These are phyloP conservation scores for Starmerella kuoi DNA, from an alignment of 805 yeast species.

Conservation along the genomic window DNA sequence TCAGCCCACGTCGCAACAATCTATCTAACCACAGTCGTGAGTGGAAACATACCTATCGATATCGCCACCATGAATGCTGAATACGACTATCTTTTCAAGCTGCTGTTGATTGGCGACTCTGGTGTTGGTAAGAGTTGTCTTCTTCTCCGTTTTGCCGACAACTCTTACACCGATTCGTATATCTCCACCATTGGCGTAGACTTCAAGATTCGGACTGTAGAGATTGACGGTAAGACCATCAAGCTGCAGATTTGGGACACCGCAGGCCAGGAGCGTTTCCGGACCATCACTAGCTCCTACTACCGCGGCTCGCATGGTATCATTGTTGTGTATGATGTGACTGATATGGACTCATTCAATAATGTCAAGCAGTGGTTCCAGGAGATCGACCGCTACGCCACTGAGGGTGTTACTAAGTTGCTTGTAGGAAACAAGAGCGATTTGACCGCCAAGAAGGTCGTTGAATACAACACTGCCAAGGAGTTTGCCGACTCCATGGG, in stretches of 20 bases:
- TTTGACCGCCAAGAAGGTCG: conserved; percentile 83
- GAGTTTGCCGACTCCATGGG: conserved; percentile 94
- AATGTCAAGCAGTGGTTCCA: conserved; percentile 97
- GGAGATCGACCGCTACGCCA: conserved; percentile 96
- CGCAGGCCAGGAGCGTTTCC: conserved; percentile 96
- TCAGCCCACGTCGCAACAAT: conserved; percentile 8
- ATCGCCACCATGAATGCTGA: conserved; percentile 34
- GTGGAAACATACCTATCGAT: neutral
- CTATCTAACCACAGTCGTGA: neutral
- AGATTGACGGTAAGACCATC: conserved; percentile 91
- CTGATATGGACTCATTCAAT: conserved; percentile 78
- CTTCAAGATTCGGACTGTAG: conserved; percentile 54
- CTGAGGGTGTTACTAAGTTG: conserved; percentile 91
- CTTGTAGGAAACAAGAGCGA: conserved; percentile 96
- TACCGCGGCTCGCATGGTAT: conserved; percentile 99
- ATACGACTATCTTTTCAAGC: conserved; percentile 93
- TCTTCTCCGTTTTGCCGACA: conserved; percentile 89
- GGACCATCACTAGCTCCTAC: conserved; percentile 94
- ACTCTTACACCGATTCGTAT: conserved; percentile 92
- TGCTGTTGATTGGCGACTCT: conserved; percentile 91
- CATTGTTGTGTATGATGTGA: conserved; percentile 93
- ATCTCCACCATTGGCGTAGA: conserved; percentile 97
- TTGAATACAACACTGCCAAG: conserved; percentile 89
- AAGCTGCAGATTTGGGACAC: conserved; percentile 99
- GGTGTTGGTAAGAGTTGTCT: conserved; percentile 98